Evolutionary conservation across 441 rosid species (phyloP).

Genomic region (Bocquillonia castaneifolia): DNA sequence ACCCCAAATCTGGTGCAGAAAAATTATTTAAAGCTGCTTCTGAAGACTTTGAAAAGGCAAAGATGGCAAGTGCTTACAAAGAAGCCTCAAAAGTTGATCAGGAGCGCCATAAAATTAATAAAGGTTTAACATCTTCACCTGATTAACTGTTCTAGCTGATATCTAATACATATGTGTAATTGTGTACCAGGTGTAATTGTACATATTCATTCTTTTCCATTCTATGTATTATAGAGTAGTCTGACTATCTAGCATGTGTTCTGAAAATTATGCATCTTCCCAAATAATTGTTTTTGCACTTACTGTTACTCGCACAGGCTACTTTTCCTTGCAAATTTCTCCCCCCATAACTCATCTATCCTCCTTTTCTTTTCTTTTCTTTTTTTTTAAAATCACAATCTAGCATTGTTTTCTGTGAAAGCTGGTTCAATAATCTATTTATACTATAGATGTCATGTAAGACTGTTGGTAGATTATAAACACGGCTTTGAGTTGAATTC

Average conservation of each 20-base stretch:
- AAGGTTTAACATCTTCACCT: conserved; percentile 33
- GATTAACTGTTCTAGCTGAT: conserved; percentile 1
- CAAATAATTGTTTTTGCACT: neutral
- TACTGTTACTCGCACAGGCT: neutral
- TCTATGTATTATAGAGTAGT: neutral
- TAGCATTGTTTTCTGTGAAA: neutral
- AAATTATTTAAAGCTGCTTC: conserved; percentile 61
- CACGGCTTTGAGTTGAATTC: neutral
- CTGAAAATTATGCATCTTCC: neutral
- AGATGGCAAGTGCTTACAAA: conserved; percentile 44
- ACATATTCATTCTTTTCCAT: neutral
- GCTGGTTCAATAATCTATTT: neutral
- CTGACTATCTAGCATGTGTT: neutral
- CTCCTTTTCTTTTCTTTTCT: neutral
- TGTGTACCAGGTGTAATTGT: neutral
- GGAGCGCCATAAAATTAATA: conserved; percentile 36
- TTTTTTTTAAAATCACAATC: neutral
- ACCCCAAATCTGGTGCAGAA: conserved; percentile 65
- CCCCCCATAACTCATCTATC: neutral
- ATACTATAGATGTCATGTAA: neutral
- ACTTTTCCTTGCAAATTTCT: neutral
- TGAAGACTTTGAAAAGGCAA: conserved; percentile 76
- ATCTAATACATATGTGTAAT: neutral
- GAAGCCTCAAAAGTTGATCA: conserved; percentile 42
- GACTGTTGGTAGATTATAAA: neutral